Conservation (phyloP, 2,329 filamentous ascomycete genomes). For the Capronia coronata region DNA sequence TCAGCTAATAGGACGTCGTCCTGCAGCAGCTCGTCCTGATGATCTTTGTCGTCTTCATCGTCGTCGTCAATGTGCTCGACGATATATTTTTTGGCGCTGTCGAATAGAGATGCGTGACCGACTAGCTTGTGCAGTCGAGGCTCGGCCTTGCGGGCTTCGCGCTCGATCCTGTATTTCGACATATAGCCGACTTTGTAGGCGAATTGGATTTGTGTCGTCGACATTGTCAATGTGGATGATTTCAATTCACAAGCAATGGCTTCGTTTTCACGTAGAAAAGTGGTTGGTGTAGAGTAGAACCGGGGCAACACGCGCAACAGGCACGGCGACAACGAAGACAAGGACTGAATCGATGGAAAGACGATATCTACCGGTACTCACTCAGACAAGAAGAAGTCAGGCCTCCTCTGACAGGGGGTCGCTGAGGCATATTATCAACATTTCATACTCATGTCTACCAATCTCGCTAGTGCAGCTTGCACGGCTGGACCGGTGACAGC, state of each 20-base stretch:
- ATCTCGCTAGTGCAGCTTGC: neutral
- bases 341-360: too few relatives aligned
- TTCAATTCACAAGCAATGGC: too few relatives aligned
- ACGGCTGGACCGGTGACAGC: neutral
- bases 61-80: slow-evolving; percentile 9
- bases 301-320: too few relatives aligned
- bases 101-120: slow-evolving; percentile 17
- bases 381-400: too few relatives aligned
- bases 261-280: too few relatives aligned
- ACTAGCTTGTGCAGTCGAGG: slow-evolving; percentile 18
- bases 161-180: slow-evolving; percentile 15
- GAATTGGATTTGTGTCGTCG: slow-evolving; percentile 4
- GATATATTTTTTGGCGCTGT: slow-evolving; percentile 18
- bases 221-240: neutral
- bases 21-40: neutral
- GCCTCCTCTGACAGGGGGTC: too few relatives aligned
- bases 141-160: slow-evolving; percentile 17
- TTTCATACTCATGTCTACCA: neutral
- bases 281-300: too few relatives aligned
- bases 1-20: too few relatives aligned
- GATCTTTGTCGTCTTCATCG: neutral
- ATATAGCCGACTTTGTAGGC: slow-evolving; percentile 20
- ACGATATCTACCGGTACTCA: too few relatives aligned
- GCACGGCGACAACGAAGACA: too few relatives aligned
- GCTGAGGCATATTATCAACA: neutral